These are phyloP conservation scores for Sungouiella blattae DNA, from an alignment of 805 yeast genomes.

Conservation along the genomic window DNA sequence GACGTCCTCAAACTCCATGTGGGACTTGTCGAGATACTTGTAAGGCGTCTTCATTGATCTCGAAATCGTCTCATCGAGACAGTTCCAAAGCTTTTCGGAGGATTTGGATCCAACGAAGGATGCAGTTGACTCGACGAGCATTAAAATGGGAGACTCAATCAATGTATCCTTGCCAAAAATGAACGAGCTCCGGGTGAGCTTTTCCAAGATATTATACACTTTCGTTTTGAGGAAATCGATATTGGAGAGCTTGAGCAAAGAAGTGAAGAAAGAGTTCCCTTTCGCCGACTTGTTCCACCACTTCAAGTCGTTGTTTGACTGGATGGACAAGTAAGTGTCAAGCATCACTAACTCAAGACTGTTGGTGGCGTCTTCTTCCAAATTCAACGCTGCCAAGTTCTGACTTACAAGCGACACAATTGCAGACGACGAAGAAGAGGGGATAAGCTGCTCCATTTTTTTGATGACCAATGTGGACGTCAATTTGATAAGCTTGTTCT, in stretches of 20 bases:
- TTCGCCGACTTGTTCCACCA: constrained; percentile 66
- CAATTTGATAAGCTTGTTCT: constrained; percentile 42
- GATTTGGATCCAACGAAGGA: constrained; percentile 6
- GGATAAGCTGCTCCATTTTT: constrained; percentile 22
- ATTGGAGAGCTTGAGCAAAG: constrained; percentile 47
- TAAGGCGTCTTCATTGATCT: constrained; percentile 75
- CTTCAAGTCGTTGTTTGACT: constrained; percentile 61
- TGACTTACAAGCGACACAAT: constrained; percentile 6
- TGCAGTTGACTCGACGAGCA: constrained; percentile 46
- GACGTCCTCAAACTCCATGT: constrained; percentile 23
- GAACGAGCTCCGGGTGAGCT: constrained; percentile 11
- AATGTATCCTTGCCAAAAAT: constrained; percentile 23
- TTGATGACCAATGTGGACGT: constrained; percentile 45
- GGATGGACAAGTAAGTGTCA: constrained; percentile 52
- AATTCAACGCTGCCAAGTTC: constrained; percentile 9
- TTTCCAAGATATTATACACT: constrained; percentile 9
- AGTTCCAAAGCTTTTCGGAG: constrained; percentile 46
- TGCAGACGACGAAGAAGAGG: constrained; percentile 18
- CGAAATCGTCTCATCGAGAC: constrained; percentile 73
- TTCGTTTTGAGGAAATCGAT: constrained; percentile 8
- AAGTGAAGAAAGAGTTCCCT: constrained; percentile 62
- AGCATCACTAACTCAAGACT: constrained; percentile 57
- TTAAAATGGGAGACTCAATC: constrained; percentile 51
- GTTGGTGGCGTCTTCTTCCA: constrained; percentile 24
- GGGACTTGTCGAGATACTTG: constrained; percentile 67